Percentiles rank a stretch among this genome's conserved stretches.
Conservation (phyloP, 129 eudicot species). For the Solidago caesia region DNA sequence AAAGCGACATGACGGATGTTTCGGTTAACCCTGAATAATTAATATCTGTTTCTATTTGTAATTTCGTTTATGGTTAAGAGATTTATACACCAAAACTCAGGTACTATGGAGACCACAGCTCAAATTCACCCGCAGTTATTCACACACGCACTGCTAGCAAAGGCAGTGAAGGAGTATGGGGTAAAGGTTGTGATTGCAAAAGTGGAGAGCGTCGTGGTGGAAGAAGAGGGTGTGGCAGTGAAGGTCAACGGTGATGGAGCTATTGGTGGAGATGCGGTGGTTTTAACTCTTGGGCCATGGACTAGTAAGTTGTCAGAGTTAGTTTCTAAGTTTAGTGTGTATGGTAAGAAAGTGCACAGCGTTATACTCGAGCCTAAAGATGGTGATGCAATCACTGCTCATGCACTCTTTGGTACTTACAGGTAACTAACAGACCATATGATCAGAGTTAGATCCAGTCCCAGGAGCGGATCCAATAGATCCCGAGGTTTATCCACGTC, state of each 20-base stretch:
- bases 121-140: constrained; percentile 75
- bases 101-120: constrained; percentile 67
- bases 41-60: too few relatives aligned
- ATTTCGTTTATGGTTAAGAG: too few relatives aligned
- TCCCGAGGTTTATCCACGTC: constrained; percentile 85
- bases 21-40: too few relatives aligned
- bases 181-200: constrained; percentile 65
- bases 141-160: constrained; percentile 43
- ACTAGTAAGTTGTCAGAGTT: constrained; percentile 44
- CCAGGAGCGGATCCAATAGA: constrained; percentile 59
- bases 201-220: constrained; percentile 58
- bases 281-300: constrained; percentile 63
- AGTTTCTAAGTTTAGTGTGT: constrained; percentile 46
- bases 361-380: constrained; percentile 67
- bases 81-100: constrained; percentile 1
- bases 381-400: constrained; percentile 54
- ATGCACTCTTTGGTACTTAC: constrained; percentile 63
- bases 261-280: constrained; percentile 54
- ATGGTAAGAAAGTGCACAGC: constrained; percentile 80
- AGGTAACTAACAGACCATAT: constrained; percentile 8
- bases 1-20: too few relatives aligned
- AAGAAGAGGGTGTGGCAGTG: constrained; percentile 42
- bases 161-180: constrained; percentile 65
- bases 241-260: constrained; percentile 54
- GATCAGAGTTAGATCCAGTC: constrained; percentile 23